A percentile compares a stretch with the other conserved stretches of the same genome.
These are phyloP conservation scores for Candida sp. DNA, from an alignment of 1,139 yeast species.

Conservation along the genomic window DNA sequence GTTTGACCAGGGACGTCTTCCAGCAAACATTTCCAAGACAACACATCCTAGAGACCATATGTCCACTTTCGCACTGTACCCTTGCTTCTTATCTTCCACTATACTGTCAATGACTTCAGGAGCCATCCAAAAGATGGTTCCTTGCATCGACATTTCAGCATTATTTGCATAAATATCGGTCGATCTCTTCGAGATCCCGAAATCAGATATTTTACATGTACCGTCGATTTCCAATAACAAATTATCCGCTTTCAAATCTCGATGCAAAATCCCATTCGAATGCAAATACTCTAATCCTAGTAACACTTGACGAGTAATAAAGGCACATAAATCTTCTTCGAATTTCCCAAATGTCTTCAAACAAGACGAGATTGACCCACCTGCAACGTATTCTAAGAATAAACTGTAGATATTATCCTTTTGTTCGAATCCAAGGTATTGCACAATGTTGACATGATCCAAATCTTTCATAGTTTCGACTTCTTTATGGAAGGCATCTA, in stretches of 20 bases:
- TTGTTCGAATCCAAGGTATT: conserved; percentile 89
- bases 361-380: conserved; percentile 92
- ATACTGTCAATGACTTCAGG: conserved; percentile 93
- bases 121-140: conserved; percentile 99
- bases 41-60: conserved; percentile 96
- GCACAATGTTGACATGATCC: conserved; percentile 93
- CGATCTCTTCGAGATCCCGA: conserved; percentile 91
- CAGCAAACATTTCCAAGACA: conserved; percentile 91
- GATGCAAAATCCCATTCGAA: conserved; percentile 81
- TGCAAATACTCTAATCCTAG: conserved; percentile 86
- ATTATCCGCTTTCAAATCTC: conserved; percentile 97
- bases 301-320: conserved; percentile 75
- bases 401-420: conserved; percentile 73
- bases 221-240: conserved; percentile 88
- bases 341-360: conserved; percentile 82
- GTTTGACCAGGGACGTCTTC: conserved; percentile 81
- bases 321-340: conserved; percentile 72
- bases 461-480: conserved; percentile 93
- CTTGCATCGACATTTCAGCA: conserved; percentile 98
- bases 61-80: conserved; percentile 95
- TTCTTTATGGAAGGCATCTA: conserved; percentile 85
- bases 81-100: conserved; percentile 75
- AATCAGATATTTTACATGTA: conserved; percentile 92
- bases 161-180: conserved; percentile 85
- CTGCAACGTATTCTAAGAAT: conserved; percentile 94